Evolutionary conservation across 2,329 filamentous ascomycete genomes (phyloP).

Genomic region (Aureobasidium sp.): DNA sequence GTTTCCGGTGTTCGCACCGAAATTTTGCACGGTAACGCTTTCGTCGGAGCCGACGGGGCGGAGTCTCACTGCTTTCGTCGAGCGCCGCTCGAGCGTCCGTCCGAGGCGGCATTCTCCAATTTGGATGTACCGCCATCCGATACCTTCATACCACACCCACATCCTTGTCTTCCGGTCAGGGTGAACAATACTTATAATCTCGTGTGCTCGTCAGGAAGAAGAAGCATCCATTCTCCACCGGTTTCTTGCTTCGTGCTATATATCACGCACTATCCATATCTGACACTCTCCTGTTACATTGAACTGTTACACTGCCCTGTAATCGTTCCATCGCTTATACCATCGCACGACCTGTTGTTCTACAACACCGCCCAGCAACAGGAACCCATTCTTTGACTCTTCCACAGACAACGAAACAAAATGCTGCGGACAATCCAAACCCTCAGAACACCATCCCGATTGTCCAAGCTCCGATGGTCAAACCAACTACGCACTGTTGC

Average conservation of each 20-base stretch:
- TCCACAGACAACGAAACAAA: not conserved
- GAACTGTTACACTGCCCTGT: not conserved
- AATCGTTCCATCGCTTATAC: not conserved
- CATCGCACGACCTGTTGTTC: not conserved
- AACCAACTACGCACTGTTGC: constrained; percentile 16
- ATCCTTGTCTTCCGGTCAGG: not conserved
- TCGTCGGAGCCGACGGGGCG: not conserved
- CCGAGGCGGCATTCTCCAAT: not conserved
- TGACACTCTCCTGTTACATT: not conserved
- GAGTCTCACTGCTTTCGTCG: not conserved
- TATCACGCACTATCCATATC: not conserved
- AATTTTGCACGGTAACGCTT: too few species aligned
- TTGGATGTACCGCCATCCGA: not conserved
- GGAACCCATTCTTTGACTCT: too few species aligned
- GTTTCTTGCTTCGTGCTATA: not conserved
- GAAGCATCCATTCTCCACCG: not conserved
- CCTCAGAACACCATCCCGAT: not conserved
- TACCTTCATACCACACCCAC: not conserved
- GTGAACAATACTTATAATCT: not conserved
- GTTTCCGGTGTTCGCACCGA: not conserved
- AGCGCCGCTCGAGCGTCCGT: not conserved
- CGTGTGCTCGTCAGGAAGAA: not conserved
- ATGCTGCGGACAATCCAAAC: constrained; percentile 5
- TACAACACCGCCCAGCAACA: not conserved
- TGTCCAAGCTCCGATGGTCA: not conserved